Percentiles rank a stretch among this genome's conserved stretches.
Conservation (phyloP, 164 flowering plant species). For the Nelumbo lutea region DNA sequence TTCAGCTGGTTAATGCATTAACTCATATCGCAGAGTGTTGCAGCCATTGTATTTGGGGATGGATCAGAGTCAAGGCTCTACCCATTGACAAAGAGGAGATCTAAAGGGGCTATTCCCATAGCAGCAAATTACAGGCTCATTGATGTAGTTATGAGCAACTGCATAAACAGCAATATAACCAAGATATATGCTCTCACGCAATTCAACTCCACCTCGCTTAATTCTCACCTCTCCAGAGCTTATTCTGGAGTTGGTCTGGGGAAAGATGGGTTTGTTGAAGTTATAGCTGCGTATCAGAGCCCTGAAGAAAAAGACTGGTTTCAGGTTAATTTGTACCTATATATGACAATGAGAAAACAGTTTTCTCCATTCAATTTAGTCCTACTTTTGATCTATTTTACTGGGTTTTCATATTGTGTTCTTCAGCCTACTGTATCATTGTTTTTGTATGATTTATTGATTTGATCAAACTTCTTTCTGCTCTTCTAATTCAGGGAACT, state of each 20-base stretch:
- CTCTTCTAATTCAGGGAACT: slow-evolving; percentile 40
- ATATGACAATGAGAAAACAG: not conserved
- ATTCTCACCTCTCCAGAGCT: slow-evolving; percentile 74
- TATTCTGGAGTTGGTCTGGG: slow-evolving; percentile 49
- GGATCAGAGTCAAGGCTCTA: slow-evolving; percentile 57
- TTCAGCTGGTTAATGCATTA: not conserved
- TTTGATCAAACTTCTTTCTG: not conserved
- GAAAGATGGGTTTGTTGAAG: slow-evolving; percentile 67
- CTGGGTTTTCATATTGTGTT: not conserved
- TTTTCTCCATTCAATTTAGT: not conserved
- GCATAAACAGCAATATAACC: slow-evolving; percentile 72
- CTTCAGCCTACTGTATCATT: too few species aligned
- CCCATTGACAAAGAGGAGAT: slow-evolving; percentile 70
- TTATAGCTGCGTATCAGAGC: slow-evolving; percentile 79
- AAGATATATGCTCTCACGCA: slow-evolving; percentile 85
- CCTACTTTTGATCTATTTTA: not conserved
- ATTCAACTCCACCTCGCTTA: slow-evolving; percentile 84
- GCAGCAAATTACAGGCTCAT: slow-evolving; percentile 79
- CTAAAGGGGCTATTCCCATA: slow-evolving; percentile 72
- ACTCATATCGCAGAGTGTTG: slow-evolving; percentile 46
- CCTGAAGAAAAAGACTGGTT: slow-evolving; percentile 66
- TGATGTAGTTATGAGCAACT: slow-evolving; percentile 81
- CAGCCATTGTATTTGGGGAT: slow-evolving; percentile 72
- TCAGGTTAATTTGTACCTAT: slow-evolving; percentile 35
- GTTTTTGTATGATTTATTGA: too few species aligned